Evolutionary conservation across 495 filamentous ascomycete genomes (phyloP).

Genomic region (Penicillium cinerascens): DNA sequence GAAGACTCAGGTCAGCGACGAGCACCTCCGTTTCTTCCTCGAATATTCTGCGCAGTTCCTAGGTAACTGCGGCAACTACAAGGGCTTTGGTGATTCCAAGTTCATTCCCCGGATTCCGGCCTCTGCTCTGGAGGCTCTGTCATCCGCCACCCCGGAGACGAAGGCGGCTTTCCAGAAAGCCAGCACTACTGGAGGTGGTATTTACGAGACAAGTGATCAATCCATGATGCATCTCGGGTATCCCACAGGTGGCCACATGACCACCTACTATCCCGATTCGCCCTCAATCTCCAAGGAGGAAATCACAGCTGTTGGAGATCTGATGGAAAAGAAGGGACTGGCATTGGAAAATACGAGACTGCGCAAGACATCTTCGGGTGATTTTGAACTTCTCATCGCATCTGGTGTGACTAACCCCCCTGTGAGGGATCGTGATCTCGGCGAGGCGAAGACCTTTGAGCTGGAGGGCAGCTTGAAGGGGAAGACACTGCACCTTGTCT

Average conservation of each 20-base stretch:
- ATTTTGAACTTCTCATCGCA: conserved; percentile 81
- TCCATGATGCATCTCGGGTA: conserved; percentile 83
- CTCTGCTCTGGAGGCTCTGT: conserved; percentile 66
- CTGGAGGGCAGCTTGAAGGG: conserved; percentile 61
- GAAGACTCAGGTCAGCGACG: conserved; percentile 65
- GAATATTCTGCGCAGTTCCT: conserved; percentile 87
- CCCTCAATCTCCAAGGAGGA: conserved; percentile 81
- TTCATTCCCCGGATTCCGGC: conserved; percentile 78
- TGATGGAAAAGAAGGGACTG: conserved; percentile 70
- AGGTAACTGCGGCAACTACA: conserved; percentile 92
- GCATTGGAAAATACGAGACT: conserved; percentile 86
- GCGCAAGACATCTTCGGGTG: conserved; percentile 64
- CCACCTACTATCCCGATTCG: conserved; percentile 89
- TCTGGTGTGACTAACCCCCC: conserved; percentile 61
- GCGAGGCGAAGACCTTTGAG: conserved; percentile 61
- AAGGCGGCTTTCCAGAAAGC: conserved; percentile 61
- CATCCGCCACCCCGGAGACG: conserved; percentile 56
- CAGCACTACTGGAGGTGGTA: conserved; percentile 53
- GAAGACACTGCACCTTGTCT: conserved; percentile 71
- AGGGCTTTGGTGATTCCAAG: conserved; percentile 92
- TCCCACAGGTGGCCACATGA: conserved; percentile 75
- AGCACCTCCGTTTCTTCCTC: conserved; percentile 71
- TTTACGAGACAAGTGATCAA: conserved; percentile 65
- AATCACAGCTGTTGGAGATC: conserved; percentile 66
- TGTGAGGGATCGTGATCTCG: conserved; percentile 62